Conservation (phyloP, 371 early-diverging fungal species). For the Mortierella sp. region DNA sequence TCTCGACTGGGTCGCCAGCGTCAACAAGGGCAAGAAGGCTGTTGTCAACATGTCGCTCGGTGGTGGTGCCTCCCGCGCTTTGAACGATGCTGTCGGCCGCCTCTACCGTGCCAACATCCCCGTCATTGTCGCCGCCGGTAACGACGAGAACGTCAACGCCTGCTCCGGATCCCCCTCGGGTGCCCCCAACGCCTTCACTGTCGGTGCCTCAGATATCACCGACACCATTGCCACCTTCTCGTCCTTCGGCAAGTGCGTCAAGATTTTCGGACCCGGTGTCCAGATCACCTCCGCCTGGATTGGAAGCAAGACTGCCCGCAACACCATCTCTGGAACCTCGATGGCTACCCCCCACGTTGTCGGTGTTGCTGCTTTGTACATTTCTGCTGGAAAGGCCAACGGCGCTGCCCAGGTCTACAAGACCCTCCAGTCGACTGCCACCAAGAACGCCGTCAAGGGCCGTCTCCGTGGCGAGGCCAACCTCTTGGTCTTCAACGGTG, state of each 20-base stretch:
- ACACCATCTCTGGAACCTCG: slow-evolving; percentile 53
- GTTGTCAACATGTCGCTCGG: slow-evolving; percentile 76
- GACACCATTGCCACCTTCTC: slow-evolving; percentile 67
- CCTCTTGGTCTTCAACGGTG: slow-evolving; percentile 57
- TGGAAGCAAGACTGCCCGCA: slow-evolving; percentile 31
- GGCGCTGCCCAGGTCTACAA: slow-evolving; percentile 33
- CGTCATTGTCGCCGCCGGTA: slow-evolving; percentile 79
- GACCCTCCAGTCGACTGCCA: slow-evolving; percentile 29
- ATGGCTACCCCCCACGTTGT: slow-evolving; percentile 52
- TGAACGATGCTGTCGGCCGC: slow-evolving; percentile 62
- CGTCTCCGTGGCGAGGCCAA: slow-evolving; percentile 38
- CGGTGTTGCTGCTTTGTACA: slow-evolving; percentile 50
- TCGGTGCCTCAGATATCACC: slow-evolving; percentile 70
- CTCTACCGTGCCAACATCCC: slow-evolving; percentile 66
- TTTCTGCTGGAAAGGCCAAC: slow-evolving; percentile 22
- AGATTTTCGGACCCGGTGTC: slow-evolving; percentile 71
- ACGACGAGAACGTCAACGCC: slow-evolving; percentile 61
- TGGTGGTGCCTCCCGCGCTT: slow-evolving; percentile 29
- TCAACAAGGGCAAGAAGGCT: slow-evolving; percentile 59
- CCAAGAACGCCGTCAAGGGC: slow-evolving; percentile 38
- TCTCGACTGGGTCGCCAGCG: slow-evolving; percentile 73
- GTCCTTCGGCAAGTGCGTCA: slow-evolving; percentile 72
- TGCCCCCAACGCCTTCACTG: slow-evolving; percentile 72
- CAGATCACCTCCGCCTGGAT: slow-evolving; percentile 54
- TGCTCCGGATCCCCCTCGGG: slow-evolving; percentile 80